Base-by-base conservation (phyloP, 2,329 filamentous ascomycete species). In the Fulvia fulva region DNA sequence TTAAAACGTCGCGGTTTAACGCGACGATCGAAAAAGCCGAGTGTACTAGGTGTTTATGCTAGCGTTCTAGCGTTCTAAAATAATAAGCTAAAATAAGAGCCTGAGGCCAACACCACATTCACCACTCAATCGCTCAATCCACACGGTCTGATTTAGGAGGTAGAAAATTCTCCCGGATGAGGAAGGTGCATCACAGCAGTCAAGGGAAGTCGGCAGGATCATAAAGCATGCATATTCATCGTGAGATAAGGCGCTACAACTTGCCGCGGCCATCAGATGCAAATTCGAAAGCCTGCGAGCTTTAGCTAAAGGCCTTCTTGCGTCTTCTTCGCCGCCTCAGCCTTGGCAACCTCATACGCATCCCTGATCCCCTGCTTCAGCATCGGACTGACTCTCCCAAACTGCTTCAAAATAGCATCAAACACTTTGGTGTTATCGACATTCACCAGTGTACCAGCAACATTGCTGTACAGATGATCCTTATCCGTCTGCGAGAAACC, bases 381-480 rank as follows among this genome's bases (percentile, higher is more conserved):
- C 3, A 26, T 47, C 6, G 53, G 55, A 50, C 56, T 60, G 21
- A 66, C 52, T 49, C 59, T 63, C 45, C 58, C 61, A 49, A 68
- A 68, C 37, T 69, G 65, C 61, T 57, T 51, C 26, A 68, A 54
- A 30, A 69, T 51, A 4, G 58, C 54, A 44, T 66, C 61, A 14
- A 67, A 53, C 1, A 69, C 67, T 9, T 61, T 54, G 44, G 64
- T 47, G 30, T 68, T 67, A 51, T 68, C 61, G 7, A 69, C 66
- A 41, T 68, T 67, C 19, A 68, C 62, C 9, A 69, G 41, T 14
- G 67, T 69, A n/a, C 65, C 67, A 11, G 66, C 67, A 46, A 69
- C 67, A 41, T 68, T 69, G 56, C 63, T 63, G 57, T 68, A 63
- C 23, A 69, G 41, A 53, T 68, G 64, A 21, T 65, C 62, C 57